Evolutionary conservation across 805 yeast genomes (phyloP), one percentile per base, ranked within the genome.

Genomic region (Saccharomyces paradoxus): DNA sequence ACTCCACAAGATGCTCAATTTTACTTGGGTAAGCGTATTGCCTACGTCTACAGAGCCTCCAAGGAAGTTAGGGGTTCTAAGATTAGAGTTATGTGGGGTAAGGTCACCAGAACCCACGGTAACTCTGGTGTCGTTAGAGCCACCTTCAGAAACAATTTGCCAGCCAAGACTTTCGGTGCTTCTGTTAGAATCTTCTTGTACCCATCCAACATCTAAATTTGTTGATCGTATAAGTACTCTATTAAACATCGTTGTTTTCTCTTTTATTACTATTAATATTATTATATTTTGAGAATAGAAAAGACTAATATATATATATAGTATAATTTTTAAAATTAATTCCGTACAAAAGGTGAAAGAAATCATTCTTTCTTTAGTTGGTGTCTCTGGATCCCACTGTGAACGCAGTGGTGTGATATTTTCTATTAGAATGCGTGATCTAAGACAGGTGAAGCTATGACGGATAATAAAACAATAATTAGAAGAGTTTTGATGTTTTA

Each of bases 71-170:
- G 96, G 85, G 97, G 97, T 77, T 81, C 97, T 71, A 91, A 92
- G 85, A 88, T 91, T 83, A 89, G 98, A 83, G 97, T 92, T 73
- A 89, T 92, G 82, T 92, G 99, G 99, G 99, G 99, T 79, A 91
- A 91, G 84, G 83, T 92, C 70, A 81, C 95, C 81, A 91, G 98
- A 86, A 82, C 97, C 69, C 99, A 92, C 86, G 99, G 99, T 79
- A 88, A 83, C 90, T 81, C 85, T 72, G 99, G 99, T 81, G 81
- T 89, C 69, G 97, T 92, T 70, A 92, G 98, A 82, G 98, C 98
- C 73, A 88, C 84, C 81, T 92, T 92, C 95, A 90, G 88, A 82
- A 83, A 87, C 79, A 92, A 92, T 90, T 86, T 92, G 75, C 99
- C 99, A 78, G 90, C 98, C 70, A 90, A 91, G 88, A 89, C 98